phyloP scores from a whole-genome alignment of 1,284 basidiomycete genomes.

The Melampsora americana region DNA sequence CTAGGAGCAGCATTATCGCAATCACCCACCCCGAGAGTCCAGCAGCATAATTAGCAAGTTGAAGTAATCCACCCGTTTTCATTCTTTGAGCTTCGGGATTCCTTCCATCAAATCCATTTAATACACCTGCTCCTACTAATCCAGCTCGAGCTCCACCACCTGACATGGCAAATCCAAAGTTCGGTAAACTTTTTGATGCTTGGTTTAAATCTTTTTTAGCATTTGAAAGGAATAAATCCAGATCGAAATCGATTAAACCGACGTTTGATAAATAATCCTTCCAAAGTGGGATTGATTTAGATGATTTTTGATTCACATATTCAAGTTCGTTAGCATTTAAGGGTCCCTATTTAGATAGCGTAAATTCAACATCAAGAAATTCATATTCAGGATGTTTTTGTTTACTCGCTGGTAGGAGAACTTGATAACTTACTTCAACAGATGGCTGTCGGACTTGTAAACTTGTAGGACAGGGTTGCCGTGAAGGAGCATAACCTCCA shows the following conservation, averaged over 20 bases:
- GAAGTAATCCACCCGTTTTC: conserved; percentile 41
- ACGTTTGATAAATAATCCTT: conserved; percentile 29
- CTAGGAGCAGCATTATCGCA: neutral
- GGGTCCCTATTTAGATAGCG: conserved; percentile 13
- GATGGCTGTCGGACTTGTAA: conserved; percentile 34
- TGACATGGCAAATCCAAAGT: conserved; percentile 41
- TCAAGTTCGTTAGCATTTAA: conserved; percentile 33
- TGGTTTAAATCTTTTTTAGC: neutral
- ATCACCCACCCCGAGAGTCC: conserved; percentile 36
- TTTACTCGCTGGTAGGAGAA: neutral
- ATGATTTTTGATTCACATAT: conserved; percentile 27
- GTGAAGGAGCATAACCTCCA: conserved; percentile 41
- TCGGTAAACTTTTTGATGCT: conserved; percentile 27
- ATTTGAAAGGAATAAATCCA: conserved; percentile 32
- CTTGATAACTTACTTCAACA: conserved; percentile 21
- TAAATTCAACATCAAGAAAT: neutral
- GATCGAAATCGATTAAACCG: conserved; percentile 28
- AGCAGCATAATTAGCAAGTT: conserved; percentile 40
- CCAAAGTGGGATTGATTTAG: conserved; percentile 43
- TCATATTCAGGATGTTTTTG: too few species aligned
- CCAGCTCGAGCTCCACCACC: conserved; percentile 44
- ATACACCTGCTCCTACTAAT: conserved; percentile 33
- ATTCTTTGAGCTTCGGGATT: conserved; percentile 27
- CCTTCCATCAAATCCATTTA: conserved; percentile 40
- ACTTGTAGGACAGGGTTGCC: conserved; percentile 34